Conservation (phyloP, 73 alveolate species). For the Tetrahymena thermophila region DNA sequence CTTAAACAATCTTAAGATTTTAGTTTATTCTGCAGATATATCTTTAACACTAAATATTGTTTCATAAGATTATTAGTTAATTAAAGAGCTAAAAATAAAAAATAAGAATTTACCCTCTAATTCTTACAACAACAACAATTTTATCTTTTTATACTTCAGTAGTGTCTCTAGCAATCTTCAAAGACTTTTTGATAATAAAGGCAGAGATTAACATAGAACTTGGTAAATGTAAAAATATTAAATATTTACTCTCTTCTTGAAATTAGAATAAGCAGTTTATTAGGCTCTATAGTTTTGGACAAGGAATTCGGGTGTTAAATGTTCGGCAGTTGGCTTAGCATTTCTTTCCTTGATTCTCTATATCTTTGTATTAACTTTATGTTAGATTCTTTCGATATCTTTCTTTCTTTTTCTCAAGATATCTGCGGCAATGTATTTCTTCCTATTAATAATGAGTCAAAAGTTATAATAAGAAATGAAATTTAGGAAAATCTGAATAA, state of each 20-base stretch:
- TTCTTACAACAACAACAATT: slow-evolving; percentile 35
- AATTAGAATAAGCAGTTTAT: slow-evolving; percentile 36
- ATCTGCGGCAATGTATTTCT: slow-evolving; percentile 35
- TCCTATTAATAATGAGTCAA: background rate
- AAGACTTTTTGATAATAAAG: background rate
- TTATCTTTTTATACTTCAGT: slow-evolving; percentile 10
- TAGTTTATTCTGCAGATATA: slow-evolving; percentile 13
- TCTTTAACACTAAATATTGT: slow-evolving; percentile 14
- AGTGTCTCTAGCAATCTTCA: slow-evolving; percentile 13
- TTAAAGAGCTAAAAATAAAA: background rate
- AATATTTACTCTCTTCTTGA: slow-evolving; percentile 10
- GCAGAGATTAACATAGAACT: background rate
- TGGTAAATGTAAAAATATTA: background rate
- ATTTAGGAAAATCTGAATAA: background rate
- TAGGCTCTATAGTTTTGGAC: slow-evolving; percentile 16
- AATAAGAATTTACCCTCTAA: slow-evolving; percentile 22
- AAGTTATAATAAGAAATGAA: background rate
- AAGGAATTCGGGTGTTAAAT: slow-evolving; percentile 25
- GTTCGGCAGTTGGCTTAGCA: slow-evolving; percentile 14
- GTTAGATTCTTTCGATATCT: slow-evolving; percentile 3
- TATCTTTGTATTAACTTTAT: slow-evolving; percentile 21
- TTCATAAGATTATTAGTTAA: background rate
- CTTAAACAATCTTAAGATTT: slow-evolving; percentile 7
- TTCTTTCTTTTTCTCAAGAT: slow-evolving; percentile 38
- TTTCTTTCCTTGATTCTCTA: slow-evolving; percentile 17